Percentiles rank a stretch among this genome's conserved stretches.
phyloP scores from a whole-genome alignment of 805 yeast genomes.

The Limtongia smithiae region DNA sequence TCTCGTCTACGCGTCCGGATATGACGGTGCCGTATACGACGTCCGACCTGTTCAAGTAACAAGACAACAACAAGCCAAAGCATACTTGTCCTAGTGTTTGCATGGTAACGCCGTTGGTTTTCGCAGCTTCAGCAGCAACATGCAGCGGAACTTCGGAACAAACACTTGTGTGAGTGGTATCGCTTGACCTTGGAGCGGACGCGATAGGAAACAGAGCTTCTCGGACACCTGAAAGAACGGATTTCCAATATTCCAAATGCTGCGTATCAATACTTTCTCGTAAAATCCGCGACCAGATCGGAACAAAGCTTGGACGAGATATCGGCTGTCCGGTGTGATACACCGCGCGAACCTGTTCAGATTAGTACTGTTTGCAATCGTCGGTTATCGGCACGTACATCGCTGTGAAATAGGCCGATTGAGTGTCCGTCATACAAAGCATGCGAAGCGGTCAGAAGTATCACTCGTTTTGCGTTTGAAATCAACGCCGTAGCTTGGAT shows the following conservation, averaged over 20 bases:
- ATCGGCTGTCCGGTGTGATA: not conserved
- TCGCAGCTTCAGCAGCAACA: slow-evolving; percentile 9
- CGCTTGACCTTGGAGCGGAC: too few species aligned
- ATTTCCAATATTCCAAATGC: slow-evolving; percentile 2
- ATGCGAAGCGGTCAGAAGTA: slow-evolving; percentile 17
- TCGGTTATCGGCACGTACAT: slow-evolving; percentile 7
- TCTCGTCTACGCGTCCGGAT: slow-evolving; percentile 26
- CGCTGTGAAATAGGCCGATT: slow-evolving; percentile 16
- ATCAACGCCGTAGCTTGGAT: not conserved
- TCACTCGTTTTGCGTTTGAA: not conserved
- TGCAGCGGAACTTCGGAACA: slow-evolving; percentile 1
- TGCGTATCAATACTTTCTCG: not conserved
- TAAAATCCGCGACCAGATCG: slow-evolving; percentile 4
- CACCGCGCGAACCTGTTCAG: not conserved
- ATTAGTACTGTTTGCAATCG: too few species aligned
- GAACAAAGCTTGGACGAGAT: slow-evolving; percentile 9
- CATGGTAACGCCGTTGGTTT: slow-evolving; percentile 9
- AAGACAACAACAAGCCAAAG: slow-evolving; percentile 22
- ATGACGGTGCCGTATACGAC: slow-evolving; percentile 29
- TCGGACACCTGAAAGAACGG: not conserved
- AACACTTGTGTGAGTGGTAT: not conserved
- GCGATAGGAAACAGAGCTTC: not conserved
- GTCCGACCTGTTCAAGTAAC: slow-evolving; percentile 12
- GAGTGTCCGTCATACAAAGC: slow-evolving; percentile 28
- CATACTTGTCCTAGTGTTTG: slow-evolving; percentile 23